Conservation (phyloP, 495 filamentous ascomycete genomes). For the Xylaria cubensis region DNA sequence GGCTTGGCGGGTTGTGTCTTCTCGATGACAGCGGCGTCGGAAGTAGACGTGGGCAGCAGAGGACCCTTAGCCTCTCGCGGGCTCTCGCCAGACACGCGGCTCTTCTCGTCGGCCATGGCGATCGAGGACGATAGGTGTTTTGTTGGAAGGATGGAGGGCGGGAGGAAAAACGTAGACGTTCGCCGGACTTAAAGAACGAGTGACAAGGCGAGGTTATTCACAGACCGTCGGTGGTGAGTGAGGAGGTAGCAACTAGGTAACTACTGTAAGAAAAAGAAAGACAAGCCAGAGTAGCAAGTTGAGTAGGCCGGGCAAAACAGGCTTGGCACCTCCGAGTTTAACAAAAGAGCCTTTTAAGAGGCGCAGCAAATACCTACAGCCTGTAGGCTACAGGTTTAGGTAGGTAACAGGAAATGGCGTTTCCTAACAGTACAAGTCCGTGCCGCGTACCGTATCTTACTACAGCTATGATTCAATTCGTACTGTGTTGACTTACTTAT, state of each 20-base stretch:
- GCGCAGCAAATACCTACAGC: background rate
- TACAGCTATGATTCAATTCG: background rate
- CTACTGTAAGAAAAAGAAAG: background rate
- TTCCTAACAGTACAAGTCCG: background rate
- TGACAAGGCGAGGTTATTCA: constrained; percentile 32
- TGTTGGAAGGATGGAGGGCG: constrained; percentile 23
- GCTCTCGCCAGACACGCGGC: constrained; percentile 75
- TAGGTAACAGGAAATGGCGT: no score
- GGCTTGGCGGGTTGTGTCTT: constrained; percentile 69
- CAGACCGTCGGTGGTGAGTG: constrained; percentile 12
- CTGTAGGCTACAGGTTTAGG: no score
- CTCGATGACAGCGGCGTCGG: constrained; percentile 54
- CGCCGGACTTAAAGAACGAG: constrained; percentile 33
- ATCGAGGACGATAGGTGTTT: constrained; percentile 39
- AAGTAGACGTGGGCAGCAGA: constrained; percentile 81
- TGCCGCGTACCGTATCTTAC: background rate
- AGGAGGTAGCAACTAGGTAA: background rate
- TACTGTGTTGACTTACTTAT: background rate
- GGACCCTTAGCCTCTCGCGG: constrained; percentile 64
- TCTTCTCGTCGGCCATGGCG: constrained; percentile 74
- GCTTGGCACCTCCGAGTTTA: background rate
- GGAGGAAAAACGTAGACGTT: constrained; percentile 14
- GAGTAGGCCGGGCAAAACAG: background rate
- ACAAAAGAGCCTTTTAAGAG: constrained; percentile 1
- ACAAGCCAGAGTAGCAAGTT: background rate